Base-by-base conservation (phyloP, 805 yeast genomes). In the Kazachstania taianensis region DNA sequence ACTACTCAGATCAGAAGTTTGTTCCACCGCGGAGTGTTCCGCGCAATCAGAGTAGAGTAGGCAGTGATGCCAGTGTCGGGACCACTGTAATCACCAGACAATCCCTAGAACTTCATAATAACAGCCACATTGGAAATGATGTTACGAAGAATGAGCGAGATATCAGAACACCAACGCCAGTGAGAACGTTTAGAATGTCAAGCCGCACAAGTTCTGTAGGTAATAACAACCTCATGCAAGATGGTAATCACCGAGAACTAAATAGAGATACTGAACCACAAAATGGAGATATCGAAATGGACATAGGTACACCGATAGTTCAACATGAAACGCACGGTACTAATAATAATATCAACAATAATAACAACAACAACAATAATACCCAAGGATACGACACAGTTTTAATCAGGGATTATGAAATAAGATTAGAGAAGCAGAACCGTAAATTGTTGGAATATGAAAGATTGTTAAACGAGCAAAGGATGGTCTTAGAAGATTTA, bases 101-200 rank as follows among this genome's bases (percentile, higher is more conserved):
- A n/a, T 31, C 37, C 35, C 18, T 13, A 18, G 28, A 16, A 44
- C 16, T 37, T 36, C 25, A 32, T 35, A 14, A 41, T 51, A 20
- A 41, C 36, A n/a, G 31, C 28, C 16, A 48, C 45, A 35, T 42
- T 47, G 16, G 25, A 4, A 16, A 25, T 15, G 35, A 30, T 8
- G 7, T 25, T 16, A 6, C 8, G 22, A 18, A 22, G 9, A 20
- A 29, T 5, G 18, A 20, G 2, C 9, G 30, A 15, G 40, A 36
- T 27, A 32, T 40, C 2, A 35, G 44, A 22, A 41, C 54, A 3
- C 49, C 49, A 20, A 50, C 47, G 9, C 45, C 52, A 10, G 25
- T 41, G 3, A 36, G 43, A 5, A n/a, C 64, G 73, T 32, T 55
- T 75, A 29, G 55, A 58, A 33, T 78, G 73, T 18, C 52, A 73